Evolutionary conservation across 2,329 filamentous ascomycete species (phyloP), one percentile per base, ranked within the genome.

Genomic region (Cordyceps militaris): DNA sequence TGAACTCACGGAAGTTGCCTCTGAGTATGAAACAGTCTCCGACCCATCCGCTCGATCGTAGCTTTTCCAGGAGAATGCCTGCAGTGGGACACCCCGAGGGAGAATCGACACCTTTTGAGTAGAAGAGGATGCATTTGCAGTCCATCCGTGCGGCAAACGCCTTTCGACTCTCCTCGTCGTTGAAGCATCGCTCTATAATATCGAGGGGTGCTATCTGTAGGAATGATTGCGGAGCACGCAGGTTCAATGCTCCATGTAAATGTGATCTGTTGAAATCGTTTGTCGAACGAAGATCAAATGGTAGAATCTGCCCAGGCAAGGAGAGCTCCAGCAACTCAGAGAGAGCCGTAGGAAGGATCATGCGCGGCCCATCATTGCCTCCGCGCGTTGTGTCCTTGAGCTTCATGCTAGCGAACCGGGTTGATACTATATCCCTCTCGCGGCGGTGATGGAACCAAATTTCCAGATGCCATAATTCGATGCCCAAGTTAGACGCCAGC

Each of bases 371-470:
- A 21, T 70, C 67, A 3, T 64, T 69, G 16, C 65, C 56, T 19
- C 66, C 66, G 0, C 65, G 64, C 9, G 65, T 66, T 8, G 67
- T 64, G 26, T 75, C 72, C 21, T 73, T 73, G 38, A 76, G 69
- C 44, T 68, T 72, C 23, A 81, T 70, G 38, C 68, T 73, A 36
- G 77, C 76, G 6, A 81, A 68, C 49, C 74, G 75, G 60, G 72
- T 71, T 2, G 70, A 71, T 32, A 78, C 74, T 19, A 72, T 67
- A 60, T 81, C 78, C 50, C 74, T 74, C 51, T 81, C 74, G 30
- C 78, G 74, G 21, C 79, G 76, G 59, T 81, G 77, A 59, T 79
- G 74, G 63, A 82, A 82, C 80, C 80, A 83, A 56, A 79, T 73
- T 58, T 80, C 74, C 28, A 83, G 73, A 61, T 82, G 77, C 49